Conservation (phyloP, 768 basidiomycete genomes). For the Leccinum uliginosum region DNA sequence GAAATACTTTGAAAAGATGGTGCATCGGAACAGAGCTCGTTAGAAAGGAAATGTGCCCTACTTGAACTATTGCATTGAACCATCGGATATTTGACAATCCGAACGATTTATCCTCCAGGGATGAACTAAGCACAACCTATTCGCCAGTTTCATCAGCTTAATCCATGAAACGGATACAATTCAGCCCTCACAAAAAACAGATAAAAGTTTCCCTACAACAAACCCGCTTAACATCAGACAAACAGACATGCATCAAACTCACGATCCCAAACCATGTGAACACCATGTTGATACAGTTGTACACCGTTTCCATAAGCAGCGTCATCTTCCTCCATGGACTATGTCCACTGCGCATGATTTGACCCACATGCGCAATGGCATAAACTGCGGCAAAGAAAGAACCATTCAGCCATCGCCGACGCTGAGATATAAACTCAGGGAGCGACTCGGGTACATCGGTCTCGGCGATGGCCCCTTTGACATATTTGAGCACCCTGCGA, state of each 20-base stretch:
- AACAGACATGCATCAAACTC: slow-evolving; percentile 28
- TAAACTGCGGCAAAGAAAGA: slow-evolving; percentile 96
- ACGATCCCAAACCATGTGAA: slow-evolving; percentile 95
- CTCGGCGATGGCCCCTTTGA: slow-evolving; percentile 88
- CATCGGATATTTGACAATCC: slow-evolving; percentile 58
- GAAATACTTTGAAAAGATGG: slow-evolving; percentile 49
- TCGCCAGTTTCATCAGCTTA: neutral
- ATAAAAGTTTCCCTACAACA: slow-evolving; percentile 82
- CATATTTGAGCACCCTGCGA: slow-evolving; percentile 90
- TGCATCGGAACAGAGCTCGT: slow-evolving; percentile 3
- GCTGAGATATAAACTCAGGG: slow-evolving; percentile 91
- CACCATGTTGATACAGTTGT: slow-evolving; percentile 81
- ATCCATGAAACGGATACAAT: neutral
- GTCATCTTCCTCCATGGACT: slow-evolving; percentile 67
- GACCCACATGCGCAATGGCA: slow-evolving; percentile 70
- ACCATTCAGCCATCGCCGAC: slow-evolving; percentile 86
- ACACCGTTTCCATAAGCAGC: slow-evolving; percentile 77
- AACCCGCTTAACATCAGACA: neutral
- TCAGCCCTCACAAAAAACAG: slow-evolving; percentile 73
- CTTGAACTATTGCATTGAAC: slow-evolving; percentile 75
- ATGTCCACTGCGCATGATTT: slow-evolving; percentile 46
- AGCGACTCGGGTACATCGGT: slow-evolving; percentile 93
- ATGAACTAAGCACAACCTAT: slow-evolving; percentile 84
- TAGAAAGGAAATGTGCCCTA: slow-evolving; percentile 23
- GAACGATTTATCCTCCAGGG: slow-evolving; percentile 74